Evolutionary conservation across 176 grass and related monocot species (phyloP).

Genomic region (Neostapfia colusana): DNA sequence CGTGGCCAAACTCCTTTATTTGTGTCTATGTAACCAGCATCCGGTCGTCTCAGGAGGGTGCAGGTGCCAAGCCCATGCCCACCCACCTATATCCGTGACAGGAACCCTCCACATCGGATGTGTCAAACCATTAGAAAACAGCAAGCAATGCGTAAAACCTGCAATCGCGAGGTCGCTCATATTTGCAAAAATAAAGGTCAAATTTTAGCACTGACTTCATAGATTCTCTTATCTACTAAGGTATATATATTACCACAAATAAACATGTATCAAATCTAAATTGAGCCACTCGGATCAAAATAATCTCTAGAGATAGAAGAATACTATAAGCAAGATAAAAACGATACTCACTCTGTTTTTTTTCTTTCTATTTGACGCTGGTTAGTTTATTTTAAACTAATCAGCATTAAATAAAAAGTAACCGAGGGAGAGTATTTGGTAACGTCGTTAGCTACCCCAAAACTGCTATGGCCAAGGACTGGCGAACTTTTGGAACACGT

Average conservation of each 20-base stretch:
- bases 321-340: not conserved
- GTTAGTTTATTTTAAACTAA: too few relatives aligned
- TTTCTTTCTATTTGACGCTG: too few relatives aligned
- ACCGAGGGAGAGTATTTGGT: too few relatives aligned
- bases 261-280: not conserved
- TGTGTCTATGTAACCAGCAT: not conserved
- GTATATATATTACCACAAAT: not conserved
- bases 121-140: not conserved
- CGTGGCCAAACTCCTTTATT: slow-evolving; percentile 46
- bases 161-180: not conserved
- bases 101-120: not conserved
- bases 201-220: not conserved
- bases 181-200: not conserved
- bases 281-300: not conserved
- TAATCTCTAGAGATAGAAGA: not conserved
- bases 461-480: not conserved
- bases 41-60: slow-evolving; percentile 24
- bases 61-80: slow-evolving; percentile 31
- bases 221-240: not conserved
- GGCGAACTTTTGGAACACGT: not conserved
- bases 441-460: not conserved
- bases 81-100: slow-evolving; percentile 26
- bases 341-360: too few relatives aligned
- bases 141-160: not conserved
- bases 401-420: too few relatives aligned